Evolutionary conservation across 2,329 filamentous ascomycete species (phyloP), one percentile per base, ranked within the genome.

Genomic region (Hortaea werneckii): DNA sequence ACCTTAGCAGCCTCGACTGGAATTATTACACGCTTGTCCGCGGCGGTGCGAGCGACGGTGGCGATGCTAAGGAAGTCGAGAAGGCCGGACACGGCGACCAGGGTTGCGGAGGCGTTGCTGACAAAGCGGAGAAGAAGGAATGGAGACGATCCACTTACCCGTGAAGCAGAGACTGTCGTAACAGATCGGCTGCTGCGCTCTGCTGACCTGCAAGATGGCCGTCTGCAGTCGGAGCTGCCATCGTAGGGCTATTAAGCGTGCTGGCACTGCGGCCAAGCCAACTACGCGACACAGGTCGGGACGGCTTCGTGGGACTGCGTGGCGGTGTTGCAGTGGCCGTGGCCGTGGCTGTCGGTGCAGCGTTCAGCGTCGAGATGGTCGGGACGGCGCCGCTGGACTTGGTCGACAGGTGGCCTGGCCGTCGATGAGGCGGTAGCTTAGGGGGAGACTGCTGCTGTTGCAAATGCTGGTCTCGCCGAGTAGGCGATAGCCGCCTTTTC

Each of bases 151-250:
- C 37, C 32, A 46, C 52, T 55, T 71, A 80, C 77, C 72, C 75
- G 59, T 75, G 74, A 61, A 73, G 65, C 64, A 76, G 72, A 48
- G 75, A 71, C 64, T 79, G 78, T 58, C 76, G 71, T 58, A 78
- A 65, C 63, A 78, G 65, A 57, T 79, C 77, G 43, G 74, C 72
- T 45, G 77, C 75, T 48, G 69, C 69, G 56, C 71, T 67, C 56
- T 70, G 64, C 55, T 72, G 74, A 20, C 20, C 20, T 20, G 20
- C 20, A 55, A 68, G 65, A 62, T 68, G 67, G 62, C 68, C 68
- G 52, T 66, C 46, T 40, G 52, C 46, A 26, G 55, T 44, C 37
- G 55, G 47, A 11, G 49, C 49, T 42, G 56, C 53, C 48, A 55
- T 54, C 41, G 40, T 50, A 35, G 41, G 37, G 29, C 37, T 26